phyloP scores from a whole-genome alignment of 805 yeast species.

The Pichia gijzeniarum region DNA sequence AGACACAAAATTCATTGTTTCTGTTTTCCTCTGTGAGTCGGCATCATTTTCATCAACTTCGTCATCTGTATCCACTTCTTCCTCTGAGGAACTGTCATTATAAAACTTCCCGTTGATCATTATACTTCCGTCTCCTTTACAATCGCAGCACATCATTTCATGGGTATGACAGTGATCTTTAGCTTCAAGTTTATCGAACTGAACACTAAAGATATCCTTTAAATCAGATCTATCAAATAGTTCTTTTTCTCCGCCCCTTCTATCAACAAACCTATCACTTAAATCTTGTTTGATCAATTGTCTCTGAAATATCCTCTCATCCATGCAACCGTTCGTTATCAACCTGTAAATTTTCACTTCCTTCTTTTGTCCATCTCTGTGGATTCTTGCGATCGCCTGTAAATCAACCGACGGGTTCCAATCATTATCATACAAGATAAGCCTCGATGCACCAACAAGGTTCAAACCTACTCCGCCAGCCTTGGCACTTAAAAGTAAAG shows the following conservation, averaged over 20 bases:
- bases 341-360: constrained; percentile 80
- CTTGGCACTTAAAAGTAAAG: constrained; percentile 77
- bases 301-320: constrained; percentile 89
- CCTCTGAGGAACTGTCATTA: neutral
- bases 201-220: constrained; percentile 64
- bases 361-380: constrained; percentile 82
- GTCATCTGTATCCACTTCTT: constrained; percentile 12
- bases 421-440: constrained; percentile 84
- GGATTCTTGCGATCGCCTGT: constrained; percentile 94
- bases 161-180: constrained; percentile 56
- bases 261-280: constrained; percentile 61
- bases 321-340: constrained; percentile 83
- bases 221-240: constrained; percentile 65
- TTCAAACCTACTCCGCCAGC: constrained; percentile 94
- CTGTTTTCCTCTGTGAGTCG: constrained; percentile 3
- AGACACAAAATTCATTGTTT: constrained; percentile 42
- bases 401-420: constrained; percentile 94
- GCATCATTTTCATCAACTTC: constrained; percentile 17
- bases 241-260: constrained; percentile 42
- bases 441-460: constrained; percentile 80
- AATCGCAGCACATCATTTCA: constrained; percentile 61
- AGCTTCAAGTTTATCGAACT: constrained; percentile 5
- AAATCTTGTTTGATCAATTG: constrained; percentile 79
- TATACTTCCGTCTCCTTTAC: constrained; percentile 48
- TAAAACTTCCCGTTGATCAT: constrained; percentile 13